Conservation (phyloP, 768 basidiomycete species). For the Crepidotus variabilis region DNA sequence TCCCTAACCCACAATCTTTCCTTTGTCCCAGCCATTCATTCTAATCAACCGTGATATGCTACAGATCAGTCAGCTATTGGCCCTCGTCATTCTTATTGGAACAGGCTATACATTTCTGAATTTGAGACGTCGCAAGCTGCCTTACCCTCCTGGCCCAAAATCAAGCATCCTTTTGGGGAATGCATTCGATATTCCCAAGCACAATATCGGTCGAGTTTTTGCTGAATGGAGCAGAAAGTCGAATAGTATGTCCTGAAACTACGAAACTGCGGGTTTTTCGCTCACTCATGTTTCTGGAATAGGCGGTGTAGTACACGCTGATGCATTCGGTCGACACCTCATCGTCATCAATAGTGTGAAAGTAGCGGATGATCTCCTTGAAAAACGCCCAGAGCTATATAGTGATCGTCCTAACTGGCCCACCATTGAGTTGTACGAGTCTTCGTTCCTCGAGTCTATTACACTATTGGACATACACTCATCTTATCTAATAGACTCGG, state of each 20-base stretch:
- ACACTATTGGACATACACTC: not conserved
- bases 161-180: slow-evolving; percentile 18
- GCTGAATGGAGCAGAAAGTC: slow-evolving; percentile 2
- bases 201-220: not conserved
- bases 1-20: no score
- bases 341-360: slow-evolving; percentile 23
- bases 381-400: slow-evolving; percentile 43
- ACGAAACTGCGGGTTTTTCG: not conserved
- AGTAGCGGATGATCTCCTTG: slow-evolving; percentile 22
- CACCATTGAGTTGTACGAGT: slow-evolving; percentile 1
- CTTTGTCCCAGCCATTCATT: no score
- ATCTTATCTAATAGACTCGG: slow-evolving; percentile 16
- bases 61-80: no score
- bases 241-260: not conserved
- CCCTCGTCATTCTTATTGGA: no score
- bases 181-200: not conserved
- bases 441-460: not conserved
- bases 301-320: slow-evolving; percentile 20
- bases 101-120: no score
- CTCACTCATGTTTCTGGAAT: not conserved
- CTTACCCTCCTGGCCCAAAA: slow-evolving; percentile 13
- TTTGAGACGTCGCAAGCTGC: no score
- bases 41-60: no score
- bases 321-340: slow-evolving; percentile 17
- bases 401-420: slow-evolving; percentile 36